Percentiles rank a stretch among this genome's conserved stretches.
Conservation (phyloP, 371 early-diverging fungal genomes). For the Mucor ambiguus region DNA sequence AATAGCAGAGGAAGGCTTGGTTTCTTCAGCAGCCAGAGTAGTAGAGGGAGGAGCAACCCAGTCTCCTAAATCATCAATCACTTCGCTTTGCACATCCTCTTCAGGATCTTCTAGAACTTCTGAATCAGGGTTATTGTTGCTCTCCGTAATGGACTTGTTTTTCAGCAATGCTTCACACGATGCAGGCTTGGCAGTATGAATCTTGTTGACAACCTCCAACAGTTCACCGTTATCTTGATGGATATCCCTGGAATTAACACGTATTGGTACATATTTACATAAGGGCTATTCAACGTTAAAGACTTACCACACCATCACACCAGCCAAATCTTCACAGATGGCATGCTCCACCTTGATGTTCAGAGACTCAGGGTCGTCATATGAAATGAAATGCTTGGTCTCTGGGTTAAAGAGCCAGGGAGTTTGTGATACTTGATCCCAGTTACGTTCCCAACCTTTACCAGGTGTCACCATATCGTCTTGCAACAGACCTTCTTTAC, state of each 20-base stretch:
- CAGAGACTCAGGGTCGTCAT: conserved; percentile 66
- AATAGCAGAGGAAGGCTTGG: neutral
- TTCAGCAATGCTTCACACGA: neutral
- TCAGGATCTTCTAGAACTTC: neutral
- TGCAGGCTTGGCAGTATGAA: conserved; percentile 26
- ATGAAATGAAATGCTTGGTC: conserved; percentile 59
- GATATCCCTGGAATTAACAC: conserved; percentile 35
- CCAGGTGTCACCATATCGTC: conserved; percentile 45
- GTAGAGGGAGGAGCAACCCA: neutral
- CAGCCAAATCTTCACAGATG: conserved; percentile 51
- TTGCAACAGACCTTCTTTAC: conserved; percentile 52
- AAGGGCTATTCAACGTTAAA: neutral
- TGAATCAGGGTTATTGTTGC: neutral
- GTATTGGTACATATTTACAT: neutral
- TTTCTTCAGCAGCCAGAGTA: neutral
- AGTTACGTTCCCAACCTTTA: conserved; percentile 56
- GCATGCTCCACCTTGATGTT: conserved; percentile 62
- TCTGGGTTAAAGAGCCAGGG: conserved; percentile 74
- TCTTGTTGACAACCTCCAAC: conserved; percentile 37
- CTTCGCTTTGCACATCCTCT: neutral
- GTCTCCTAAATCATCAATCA: neutral
- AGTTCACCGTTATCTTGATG: conserved; percentile 63
- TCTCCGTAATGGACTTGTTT: neutral
- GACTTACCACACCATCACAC: conserved; percentile 68
- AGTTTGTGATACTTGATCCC: conserved; percentile 65